Percentiles rank a stretch among this genome's conserved stretches.
These are phyloP conservation scores for Rhodomyrtus psidioides DNA, from an alignment of 441 rosid genomes.

Conservation along the genomic window DNA sequence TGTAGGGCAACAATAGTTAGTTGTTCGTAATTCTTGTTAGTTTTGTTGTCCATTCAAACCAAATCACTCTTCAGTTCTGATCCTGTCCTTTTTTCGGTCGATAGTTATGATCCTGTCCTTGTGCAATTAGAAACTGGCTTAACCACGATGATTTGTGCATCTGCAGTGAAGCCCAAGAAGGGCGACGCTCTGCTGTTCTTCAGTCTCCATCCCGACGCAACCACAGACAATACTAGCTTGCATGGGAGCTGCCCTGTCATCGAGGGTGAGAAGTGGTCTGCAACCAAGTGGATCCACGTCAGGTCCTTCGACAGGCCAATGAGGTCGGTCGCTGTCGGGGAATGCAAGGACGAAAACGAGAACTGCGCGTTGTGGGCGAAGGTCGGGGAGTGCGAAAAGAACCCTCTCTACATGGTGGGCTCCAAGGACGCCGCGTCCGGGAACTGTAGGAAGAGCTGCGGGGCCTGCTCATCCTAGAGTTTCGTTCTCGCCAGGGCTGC, in stretches of 20 bases:
- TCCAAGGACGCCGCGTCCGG: slow-evolving; percentile 20
- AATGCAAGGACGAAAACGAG: slow-evolving; percentile 44
- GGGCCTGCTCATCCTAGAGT: slow-evolving; percentile 30
- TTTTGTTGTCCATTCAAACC: too few species aligned
- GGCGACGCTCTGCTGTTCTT: slow-evolving; percentile 93
- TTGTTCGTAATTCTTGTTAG: too few species aligned
- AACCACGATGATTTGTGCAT: background rate
- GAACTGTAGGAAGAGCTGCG: slow-evolving; percentile 77
- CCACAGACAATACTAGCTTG: slow-evolving; percentile 55
- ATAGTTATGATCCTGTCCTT: background rate
- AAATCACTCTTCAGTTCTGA: too few species aligned
- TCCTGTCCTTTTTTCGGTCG: too few species aligned
- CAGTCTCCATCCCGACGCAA: slow-evolving; percentile 74
- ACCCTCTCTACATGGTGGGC: slow-evolving; percentile 70
- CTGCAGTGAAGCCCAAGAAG: slow-evolving; percentile 78
- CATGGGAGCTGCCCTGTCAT: slow-evolving; percentile 94
- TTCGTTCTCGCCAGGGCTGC: background rate
- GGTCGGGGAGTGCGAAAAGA: slow-evolving; percentile 67
- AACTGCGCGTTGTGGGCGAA: slow-evolving; percentile 60
- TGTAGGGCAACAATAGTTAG: background rate
- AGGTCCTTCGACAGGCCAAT: slow-evolving; percentile 32
- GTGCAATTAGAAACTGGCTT: background rate
- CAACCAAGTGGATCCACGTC: slow-evolving; percentile 97
- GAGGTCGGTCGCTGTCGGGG: background rate
- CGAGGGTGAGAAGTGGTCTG: slow-evolving; percentile 98